Conservation (phyloP, 1,139 yeast genomes). For the Hemisphaericaspora subhashii region DNA sequence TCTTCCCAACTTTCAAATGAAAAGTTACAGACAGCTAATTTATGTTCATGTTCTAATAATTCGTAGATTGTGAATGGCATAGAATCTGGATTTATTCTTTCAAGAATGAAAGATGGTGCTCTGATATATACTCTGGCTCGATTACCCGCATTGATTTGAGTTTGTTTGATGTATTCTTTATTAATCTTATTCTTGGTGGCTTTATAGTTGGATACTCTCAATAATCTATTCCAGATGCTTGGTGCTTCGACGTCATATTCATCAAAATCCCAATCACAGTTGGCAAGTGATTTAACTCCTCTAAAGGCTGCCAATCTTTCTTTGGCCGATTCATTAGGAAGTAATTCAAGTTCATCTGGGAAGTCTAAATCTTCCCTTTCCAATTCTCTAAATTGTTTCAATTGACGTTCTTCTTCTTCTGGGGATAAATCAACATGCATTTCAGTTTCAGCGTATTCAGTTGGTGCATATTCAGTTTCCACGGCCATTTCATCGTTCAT, state of each 20-base stretch:
- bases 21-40: slow-evolving; percentile 78
- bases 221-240: slow-evolving; percentile 69
- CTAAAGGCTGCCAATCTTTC: slow-evolving; percentile 76
- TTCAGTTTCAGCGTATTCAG: slow-evolving; percentile 55
- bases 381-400: slow-evolving; percentile 62
- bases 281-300: slow-evolving; percentile 80
- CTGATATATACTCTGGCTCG: slow-evolving; percentile 58
- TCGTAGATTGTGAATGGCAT: slow-evolving; percentile 69
- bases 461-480: slow-evolving; percentile 36
- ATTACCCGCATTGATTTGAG: slow-evolving; percentile 68
- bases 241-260: slow-evolving; percentile 81
- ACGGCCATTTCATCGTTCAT: slow-evolving; percentile 37
- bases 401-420: slow-evolving; percentile 82
- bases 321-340: slow-evolving; percentile 72
- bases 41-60: slow-evolving; percentile 81
- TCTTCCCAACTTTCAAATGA: slow-evolving; percentile 88
- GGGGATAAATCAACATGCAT: slow-evolving; percentile 72
- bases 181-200: slow-evolving; percentile 70
- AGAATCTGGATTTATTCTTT: slow-evolving; percentile 37
- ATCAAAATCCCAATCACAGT: slow-evolving; percentile 85
- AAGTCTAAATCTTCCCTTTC: slow-evolving; percentile 87
- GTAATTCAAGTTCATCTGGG: slow-evolving; percentile 91
- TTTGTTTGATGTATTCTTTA: slow-evolving; percentile 60
- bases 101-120: slow-evolving; percentile 56
- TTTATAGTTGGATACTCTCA: slow-evolving; percentile 74